These are phyloP conservation scores for Beta vulgaris DNA, from an alignment of 148 eudicot genomes.

Conservation along the genomic window DNA sequence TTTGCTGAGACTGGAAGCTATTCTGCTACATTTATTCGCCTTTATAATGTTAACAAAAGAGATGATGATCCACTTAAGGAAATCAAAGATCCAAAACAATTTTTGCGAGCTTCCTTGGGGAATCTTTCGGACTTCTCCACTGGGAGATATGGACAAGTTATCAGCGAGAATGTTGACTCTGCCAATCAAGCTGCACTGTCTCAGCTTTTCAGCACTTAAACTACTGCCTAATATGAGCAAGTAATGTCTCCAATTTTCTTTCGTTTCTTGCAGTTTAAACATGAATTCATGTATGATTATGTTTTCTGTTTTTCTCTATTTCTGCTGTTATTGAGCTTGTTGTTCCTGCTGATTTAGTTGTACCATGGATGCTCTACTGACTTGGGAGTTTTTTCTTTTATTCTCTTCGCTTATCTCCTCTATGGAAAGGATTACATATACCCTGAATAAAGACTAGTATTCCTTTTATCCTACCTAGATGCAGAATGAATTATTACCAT, in stretches of 20 bases:
- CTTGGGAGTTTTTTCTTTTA: neutral
- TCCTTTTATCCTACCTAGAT: too few species aligned
- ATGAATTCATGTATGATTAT: neutral
- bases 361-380: neutral
- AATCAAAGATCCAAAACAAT: conserved; percentile 75
- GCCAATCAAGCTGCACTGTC: conserved; percentile 75
- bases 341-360: neutral
- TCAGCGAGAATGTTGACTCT: conserved; percentile 62
- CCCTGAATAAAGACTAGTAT: neutral
- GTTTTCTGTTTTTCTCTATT: neutral
- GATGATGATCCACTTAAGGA: conserved; percentile 88
- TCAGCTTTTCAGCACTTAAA: conserved; percentile 55
- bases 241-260: conserved; percentile 15
- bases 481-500: too few species aligned
- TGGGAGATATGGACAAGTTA: conserved; percentile 57
- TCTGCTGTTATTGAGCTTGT: neutral
- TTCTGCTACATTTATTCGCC: conserved; percentile 70
- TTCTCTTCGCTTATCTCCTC: neutral
- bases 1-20: conserved; percentile 69
- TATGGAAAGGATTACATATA: neutral
- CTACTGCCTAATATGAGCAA: conserved; percentile 42
- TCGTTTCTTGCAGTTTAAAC: neutral
- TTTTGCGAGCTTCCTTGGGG: conserved; percentile 61
- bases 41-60: conserved; percentile 76
- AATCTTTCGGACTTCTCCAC: conserved; percentile 52